These are phyloP conservation scores for Amanita rubescens DNA, from an alignment of 768 basidiomycete species.

Conservation along the genomic window DNA sequence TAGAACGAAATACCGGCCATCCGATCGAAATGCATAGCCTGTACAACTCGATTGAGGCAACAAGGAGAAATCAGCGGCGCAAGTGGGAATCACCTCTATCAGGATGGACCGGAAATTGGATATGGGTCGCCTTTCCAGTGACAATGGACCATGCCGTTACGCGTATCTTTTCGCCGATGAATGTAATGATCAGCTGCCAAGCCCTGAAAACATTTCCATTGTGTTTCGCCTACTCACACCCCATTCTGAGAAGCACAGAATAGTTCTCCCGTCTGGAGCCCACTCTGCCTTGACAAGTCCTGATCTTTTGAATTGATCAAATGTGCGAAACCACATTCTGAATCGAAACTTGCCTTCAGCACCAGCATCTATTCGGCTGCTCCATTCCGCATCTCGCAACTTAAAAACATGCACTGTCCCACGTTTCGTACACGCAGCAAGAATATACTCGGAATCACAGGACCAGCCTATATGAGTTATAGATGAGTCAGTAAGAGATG, in stretches of 20 bases:
- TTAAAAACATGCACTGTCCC: slow-evolving; percentile 74
- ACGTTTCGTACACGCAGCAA: slow-evolving; percentile 69
- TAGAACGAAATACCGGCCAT: slow-evolving; percentile 78
- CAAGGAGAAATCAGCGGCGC: not conserved
- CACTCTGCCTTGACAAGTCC: slow-evolving; percentile 85
- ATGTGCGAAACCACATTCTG: not conserved
- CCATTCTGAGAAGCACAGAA: slow-evolving; percentile 91
- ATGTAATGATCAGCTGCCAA: not conserved
- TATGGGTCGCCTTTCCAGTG: slow-evolving; percentile 69
- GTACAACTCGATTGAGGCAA: not conserved
- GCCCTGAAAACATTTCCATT: not conserved
- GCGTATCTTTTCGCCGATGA: slow-evolving; percentile 56
- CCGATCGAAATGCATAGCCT: slow-evolving; percentile 76
- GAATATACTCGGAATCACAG: slow-evolving; percentile 78
- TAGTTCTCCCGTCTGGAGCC: slow-evolving; percentile 77
- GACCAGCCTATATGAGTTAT: slow-evolving; percentile 84
- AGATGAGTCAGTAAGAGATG: slow-evolving; percentile 25
- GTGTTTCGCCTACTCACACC: slow-evolving; percentile 53
- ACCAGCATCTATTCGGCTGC: slow-evolving; percentile 69
- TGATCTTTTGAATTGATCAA: slow-evolving; percentile 10
- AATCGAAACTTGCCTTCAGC: slow-evolving; percentile 47
- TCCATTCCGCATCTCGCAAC: slow-evolving; percentile 73
- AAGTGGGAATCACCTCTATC: slow-evolving; percentile 53
- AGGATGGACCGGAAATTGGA: slow-evolving; percentile 79
- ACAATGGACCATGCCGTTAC: slow-evolving; percentile 82